Evolutionary conservation across 2,329 filamentous ascomycete genomes (phyloP).

Genomic region (Aspergillus neotritici): DNA sequence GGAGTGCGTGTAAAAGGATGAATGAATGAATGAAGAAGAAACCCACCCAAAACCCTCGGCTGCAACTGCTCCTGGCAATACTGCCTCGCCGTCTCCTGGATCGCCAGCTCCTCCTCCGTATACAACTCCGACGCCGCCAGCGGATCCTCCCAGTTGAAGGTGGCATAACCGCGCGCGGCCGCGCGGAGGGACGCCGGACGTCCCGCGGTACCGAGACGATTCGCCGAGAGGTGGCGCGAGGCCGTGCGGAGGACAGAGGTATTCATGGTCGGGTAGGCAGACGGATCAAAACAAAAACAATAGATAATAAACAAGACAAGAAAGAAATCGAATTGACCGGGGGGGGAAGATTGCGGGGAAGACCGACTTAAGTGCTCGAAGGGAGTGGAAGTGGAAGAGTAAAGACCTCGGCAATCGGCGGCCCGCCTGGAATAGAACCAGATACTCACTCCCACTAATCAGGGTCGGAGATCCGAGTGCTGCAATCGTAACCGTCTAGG

Average conservation of each 20-base stretch:
- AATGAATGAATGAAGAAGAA: no score
- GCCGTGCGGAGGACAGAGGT: conserved; percentile 28
- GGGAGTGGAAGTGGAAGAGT: conserved; percentile 10
- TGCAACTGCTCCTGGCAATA: conserved; percentile 89
- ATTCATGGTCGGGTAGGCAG: conserved; percentile 22
- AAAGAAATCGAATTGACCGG: conserved; percentile 10
- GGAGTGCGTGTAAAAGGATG: no score
- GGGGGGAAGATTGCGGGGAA: conserved; percentile 3
- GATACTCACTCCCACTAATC: background rate
- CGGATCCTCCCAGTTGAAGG: conserved; percentile 91
- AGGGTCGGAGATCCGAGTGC: no score
- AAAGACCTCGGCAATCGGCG: conserved; percentile 26
- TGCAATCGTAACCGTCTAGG: background rate
- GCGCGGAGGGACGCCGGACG: conserved; percentile 10
- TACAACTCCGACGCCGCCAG: conserved; percentile 67
- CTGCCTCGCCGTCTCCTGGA: conserved; percentile 81
- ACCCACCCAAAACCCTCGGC: conserved; percentile 73
- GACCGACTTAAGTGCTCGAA: conserved; percentile 4
- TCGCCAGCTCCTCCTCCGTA: conserved; percentile 85
- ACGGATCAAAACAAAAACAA: background rate
- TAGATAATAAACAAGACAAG: conserved; percentile 1
- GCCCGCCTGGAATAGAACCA: background rate
- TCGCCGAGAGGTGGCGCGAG: conserved; percentile 23
- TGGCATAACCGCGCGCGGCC: conserved; percentile 28
- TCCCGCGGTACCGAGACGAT: conserved; percentile 13